Evolutionary conservation across 2,329 filamentous ascomycete species (phyloP).

Genomic region (Cordyceps cateniannulata): DNA sequence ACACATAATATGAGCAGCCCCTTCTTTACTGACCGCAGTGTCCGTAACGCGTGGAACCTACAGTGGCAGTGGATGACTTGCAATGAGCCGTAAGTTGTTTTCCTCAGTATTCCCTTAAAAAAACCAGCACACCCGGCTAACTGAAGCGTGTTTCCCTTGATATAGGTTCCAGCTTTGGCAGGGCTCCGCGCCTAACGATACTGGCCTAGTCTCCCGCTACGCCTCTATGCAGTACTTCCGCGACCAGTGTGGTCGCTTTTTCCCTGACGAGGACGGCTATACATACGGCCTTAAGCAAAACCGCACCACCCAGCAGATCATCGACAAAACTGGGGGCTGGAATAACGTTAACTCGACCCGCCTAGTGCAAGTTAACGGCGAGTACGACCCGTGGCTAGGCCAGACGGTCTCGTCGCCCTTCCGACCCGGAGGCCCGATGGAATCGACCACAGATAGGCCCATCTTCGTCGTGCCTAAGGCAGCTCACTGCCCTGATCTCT

Average conservation of each 20-base stretch:
- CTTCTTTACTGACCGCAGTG: slow-evolving; percentile 5
- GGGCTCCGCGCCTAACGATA: background rate
- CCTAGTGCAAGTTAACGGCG: slow-evolving; percentile 12
- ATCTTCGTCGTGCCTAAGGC: slow-evolving; percentile 31
- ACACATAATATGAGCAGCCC: slow-evolving; percentile 2
- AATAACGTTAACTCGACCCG: slow-evolving; percentile 9
- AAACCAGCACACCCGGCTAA: too few species aligned
- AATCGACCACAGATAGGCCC: slow-evolving; percentile 40
- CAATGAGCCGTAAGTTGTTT: slow-evolving; percentile 9
- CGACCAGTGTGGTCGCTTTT: slow-evolving; percentile 9
- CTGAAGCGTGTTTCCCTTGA: background rate
- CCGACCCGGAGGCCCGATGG: slow-evolving; percentile 21
- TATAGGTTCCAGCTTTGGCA: slow-evolving; percentile 11
- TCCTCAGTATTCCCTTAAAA: too few species aligned
- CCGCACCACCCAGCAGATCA: slow-evolving; percentile 31
- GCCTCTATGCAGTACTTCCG: slow-evolving; percentile 1
- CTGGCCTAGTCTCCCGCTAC: slow-evolving; percentile 3
- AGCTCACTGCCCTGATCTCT: slow-evolving; percentile 55
- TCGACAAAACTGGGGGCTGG: slow-evolving; percentile 8
- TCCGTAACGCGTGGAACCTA: background rate
- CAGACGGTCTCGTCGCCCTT: slow-evolving; percentile 6
- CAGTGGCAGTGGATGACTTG: slow-evolving; percentile 13
- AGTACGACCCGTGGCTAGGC: slow-evolving; percentile 8
- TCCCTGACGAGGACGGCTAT: slow-evolving; percentile 10
- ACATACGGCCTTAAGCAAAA: slow-evolving; percentile 29